A percentile compares a stretch with the other conserved stretches of the same genome.
Evolutionary conservation across 73 alveolate species (phyloP).

Genomic region (Tetrahymena malaccensis): DNA sequence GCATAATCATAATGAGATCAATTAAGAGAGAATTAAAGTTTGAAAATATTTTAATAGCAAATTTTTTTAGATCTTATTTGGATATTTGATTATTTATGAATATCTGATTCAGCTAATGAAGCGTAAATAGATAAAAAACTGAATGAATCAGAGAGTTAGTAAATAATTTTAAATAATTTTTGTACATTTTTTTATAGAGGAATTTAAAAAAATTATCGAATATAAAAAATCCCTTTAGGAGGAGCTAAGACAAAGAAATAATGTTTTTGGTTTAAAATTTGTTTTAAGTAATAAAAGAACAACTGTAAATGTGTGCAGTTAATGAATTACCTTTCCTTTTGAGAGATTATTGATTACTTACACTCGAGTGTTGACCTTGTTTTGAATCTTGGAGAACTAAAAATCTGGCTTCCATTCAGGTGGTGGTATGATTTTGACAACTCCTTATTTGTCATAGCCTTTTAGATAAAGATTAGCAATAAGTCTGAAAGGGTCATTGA

Average conservation of each 20-base stretch:
- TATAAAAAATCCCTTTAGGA: not conserved
- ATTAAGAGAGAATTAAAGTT: not conserved
- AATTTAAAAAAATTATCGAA: not conserved
- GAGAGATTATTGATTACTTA: not conserved
- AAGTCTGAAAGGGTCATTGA: slow-evolving; percentile 51
- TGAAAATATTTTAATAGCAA: no score
- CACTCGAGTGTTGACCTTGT: not conserved
- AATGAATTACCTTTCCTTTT: not conserved
- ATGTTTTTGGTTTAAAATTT: not conserved
- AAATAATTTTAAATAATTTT: no score
- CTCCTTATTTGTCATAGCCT: slow-evolving; percentile 50
- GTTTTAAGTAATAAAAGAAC: not conserved
- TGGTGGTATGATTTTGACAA: slow-evolving; percentile 67
- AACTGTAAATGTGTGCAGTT: not conserved
- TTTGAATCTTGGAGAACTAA: not conserved
- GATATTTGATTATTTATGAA: no score
- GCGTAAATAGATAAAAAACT: no score
- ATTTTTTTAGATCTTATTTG: not conserved
- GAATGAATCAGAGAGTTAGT: not conserved
- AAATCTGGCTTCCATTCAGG: slow-evolving; percentile 6
- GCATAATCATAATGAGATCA: not conserved
- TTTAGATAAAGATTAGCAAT: slow-evolving; percentile 50
- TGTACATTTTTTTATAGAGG: not conserved
- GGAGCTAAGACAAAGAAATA: not conserved
- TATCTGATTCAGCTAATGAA: not conserved